These are phyloP conservation scores for Orbilia quercus DNA, from an alignment of 2,329 filamentous ascomycete species.

Conservation along the genomic window DNA sequence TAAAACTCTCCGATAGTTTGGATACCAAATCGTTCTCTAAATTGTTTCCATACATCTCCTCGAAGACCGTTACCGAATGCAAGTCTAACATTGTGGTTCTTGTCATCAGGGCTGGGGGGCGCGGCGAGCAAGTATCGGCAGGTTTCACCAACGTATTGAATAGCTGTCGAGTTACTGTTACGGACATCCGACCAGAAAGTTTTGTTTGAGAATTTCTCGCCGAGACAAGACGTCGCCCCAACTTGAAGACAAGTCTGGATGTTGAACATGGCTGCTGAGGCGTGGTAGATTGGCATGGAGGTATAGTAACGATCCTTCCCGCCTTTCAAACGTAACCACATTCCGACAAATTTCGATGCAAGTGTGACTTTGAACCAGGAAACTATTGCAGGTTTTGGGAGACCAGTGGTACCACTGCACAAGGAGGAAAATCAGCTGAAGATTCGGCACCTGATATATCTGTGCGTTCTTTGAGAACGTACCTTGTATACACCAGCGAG, in stretches of 20 bases:
- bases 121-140: conserved; percentile 82
- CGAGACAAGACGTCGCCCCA: conserved; percentile 76
- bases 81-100: conserved; percentile 75
- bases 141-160: conserved; percentile 90
- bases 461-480: conserved; percentile 18
- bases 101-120: conserved; percentile 75
- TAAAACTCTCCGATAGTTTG: conserved; percentile 82
- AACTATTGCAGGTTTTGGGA: conserved; percentile 82
- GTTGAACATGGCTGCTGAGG: conserved; percentile 78
- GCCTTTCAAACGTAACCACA: conserved; percentile 70
- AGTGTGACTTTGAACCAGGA: conserved; percentile 75
- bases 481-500: conserved; percentile 78
- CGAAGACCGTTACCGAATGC: conserved; percentile 88
- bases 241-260: conserved; percentile 71
- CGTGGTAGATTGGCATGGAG: conserved; percentile 90
- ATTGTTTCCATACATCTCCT: conserved; percentile 84
- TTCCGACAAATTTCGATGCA: conserved; percentile 68
- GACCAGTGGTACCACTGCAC: conserved; percentile 77
- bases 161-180: conserved; percentile 75
- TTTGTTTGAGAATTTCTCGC: conserved; percentile 80
- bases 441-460: conserved; percentile 62
- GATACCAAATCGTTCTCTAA: conserved; percentile 83
- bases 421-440: too few species aligned
- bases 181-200: conserved; percentile 82
- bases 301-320: conserved; percentile 78